These are phyloP conservation scores for Aspergillus sergii DNA, from an alignment of 2,329 filamentous ascomycete species.

Conservation along the genomic window DNA sequence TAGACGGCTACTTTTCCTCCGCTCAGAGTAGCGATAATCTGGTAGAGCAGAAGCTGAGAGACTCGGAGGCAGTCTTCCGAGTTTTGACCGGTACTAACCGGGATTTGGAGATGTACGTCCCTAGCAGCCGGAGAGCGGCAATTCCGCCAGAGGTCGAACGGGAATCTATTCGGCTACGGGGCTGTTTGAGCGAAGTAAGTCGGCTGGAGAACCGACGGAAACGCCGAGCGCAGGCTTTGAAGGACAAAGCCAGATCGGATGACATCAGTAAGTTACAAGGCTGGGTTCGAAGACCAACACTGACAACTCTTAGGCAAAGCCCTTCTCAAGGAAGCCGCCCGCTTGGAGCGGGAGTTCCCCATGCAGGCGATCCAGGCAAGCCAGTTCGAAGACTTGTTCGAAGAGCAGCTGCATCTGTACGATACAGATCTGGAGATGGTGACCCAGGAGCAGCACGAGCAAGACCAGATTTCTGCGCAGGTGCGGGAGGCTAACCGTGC, in stretches of 20 bases:
- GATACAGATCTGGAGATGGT: constrained; percentile 75
- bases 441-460: constrained; percentile 72
- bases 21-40: constrained; percentile 68
- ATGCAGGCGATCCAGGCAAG: constrained; percentile 82
- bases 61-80: constrained; percentile 72
- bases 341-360: constrained; percentile 82
- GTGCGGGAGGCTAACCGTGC: constrained; percentile 75
- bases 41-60: constrained; percentile 76
- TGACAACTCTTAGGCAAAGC: constrained; percentile 59
- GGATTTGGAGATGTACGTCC: constrained; percentile 84
- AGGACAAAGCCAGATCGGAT: constrained; percentile 79
- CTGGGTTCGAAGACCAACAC: not conserved
- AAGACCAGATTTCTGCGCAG: constrained; percentile 69
- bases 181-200: constrained; percentile 80
- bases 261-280: constrained; percentile 68
- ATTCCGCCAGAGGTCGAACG: constrained; percentile 80
- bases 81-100: constrained; percentile 79
- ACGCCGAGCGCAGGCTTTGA: constrained; percentile 76
- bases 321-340: constrained; percentile 78
- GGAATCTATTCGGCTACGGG: constrained; percentile 75
- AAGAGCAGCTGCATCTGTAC: constrained; percentile 78
- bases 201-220: constrained; percentile 79
- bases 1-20: constrained; percentile 82
- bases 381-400: constrained; percentile 91
- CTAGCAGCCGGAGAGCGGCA: constrained; percentile 75